Base-by-base conservation (phyloP, 2,329 filamentous ascomycete species). In the Colletotrichum spinosum region DNA sequence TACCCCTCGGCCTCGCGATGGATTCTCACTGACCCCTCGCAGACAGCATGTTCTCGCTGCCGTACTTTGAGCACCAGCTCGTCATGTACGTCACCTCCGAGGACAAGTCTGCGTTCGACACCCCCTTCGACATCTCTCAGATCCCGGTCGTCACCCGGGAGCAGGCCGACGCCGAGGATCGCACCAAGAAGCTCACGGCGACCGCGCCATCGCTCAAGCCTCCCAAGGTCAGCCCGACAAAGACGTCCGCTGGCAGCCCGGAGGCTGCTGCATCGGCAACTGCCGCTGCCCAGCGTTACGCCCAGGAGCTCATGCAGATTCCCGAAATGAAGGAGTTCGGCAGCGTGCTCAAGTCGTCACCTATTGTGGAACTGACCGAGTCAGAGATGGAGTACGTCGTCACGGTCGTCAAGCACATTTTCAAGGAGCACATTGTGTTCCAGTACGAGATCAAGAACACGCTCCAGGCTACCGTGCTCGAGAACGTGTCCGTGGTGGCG, bases 361-460 rank as follows among this genome's bases (percentile, higher is more conserved):
- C 88, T 34, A 81, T 92, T 54, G 88, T 97, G 70, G 95, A 97
- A 79, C 89, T 99, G 68, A 98, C 96, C 15, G 96, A 99, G 78
- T 93, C 93, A 57, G 96, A 98, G 80, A 98, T 95, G 17, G 96
- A 99, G 79, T 99, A 99, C 73, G 94, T 97, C 55, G 96, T 99
- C 67, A 90, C 87, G 41, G 90, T 96, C 25, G 88, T 97, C 79
- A 99, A 99, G 84, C 96, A 99, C 77, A 89, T 99, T 73, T 99
- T 97, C 89, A 97, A 97, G 81, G 93, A 97, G 77, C 93, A 98
- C 75, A 84, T 99, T 74, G 95, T 99, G 39, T 83, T 99, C 59
- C 96, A 99, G 76, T 99, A 96, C 78, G 93, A 98, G 76, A 90
- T 99, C 78, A 98, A 97, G 86, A 99, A 99, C 83, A 99, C 96